Evolutionary conservation across 441 rosid species (phyloP).

Genomic region (Erodium moschatum): DNA sequence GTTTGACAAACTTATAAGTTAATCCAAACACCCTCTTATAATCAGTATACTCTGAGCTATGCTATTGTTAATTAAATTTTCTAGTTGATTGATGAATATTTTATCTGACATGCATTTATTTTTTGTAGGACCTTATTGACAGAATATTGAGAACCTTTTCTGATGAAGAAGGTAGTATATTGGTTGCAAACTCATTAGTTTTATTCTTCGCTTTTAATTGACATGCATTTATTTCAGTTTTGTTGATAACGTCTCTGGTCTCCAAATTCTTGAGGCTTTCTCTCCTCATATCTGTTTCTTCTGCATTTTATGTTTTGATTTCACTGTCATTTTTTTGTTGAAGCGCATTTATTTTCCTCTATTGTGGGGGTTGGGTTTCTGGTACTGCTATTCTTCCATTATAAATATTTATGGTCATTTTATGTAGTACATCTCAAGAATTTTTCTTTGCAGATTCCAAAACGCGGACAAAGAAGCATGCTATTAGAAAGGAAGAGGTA

Average conservation of each 20-base stretch:
- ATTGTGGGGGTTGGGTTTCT: not conserved
- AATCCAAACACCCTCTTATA: not conserved
- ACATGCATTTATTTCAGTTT: not conserved
- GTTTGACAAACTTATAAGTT: not conserved
- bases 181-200: not conserved
- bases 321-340: not conserved
- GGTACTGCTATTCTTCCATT: not conserved
- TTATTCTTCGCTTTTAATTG: not conserved
- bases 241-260: not conserved
- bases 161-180: conserved; percentile 59
- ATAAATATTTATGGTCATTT: not conserved
- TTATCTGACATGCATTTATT: conserved; percentile 6
- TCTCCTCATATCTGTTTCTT: not conserved
- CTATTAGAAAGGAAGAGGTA: conserved; percentile 65
- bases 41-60: not conserved
- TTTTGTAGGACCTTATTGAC: conserved; percentile 76
- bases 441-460: conserved; percentile 42
- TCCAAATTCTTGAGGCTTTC: conserved; percentile 1
- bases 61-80: not conserved
- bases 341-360: not conserved
- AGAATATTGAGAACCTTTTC: conserved; percentile 61
- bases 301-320: not conserved
- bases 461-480: conserved; percentile 61
- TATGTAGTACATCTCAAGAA: not conserved
- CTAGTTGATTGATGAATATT: not conserved